Base-by-base conservation (phyloP, 441 rosid species). In the Erodium trifolium region DNA sequence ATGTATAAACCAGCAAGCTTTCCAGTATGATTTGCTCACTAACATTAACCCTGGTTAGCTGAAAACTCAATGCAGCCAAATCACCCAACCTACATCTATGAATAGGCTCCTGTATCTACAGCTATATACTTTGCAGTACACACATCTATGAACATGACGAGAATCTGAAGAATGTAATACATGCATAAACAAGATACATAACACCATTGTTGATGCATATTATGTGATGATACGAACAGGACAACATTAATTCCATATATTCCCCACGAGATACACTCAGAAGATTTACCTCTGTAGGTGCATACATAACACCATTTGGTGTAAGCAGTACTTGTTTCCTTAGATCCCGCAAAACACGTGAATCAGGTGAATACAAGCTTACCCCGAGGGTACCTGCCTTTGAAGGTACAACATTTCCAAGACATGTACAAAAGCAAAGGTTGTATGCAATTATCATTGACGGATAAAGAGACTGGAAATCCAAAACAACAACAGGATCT, bases 401-500 rank as follows among this genome's bases (percentile, higher is more conserved):
- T 63, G 87, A 78, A 80, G 84, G 84, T 65, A 78, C 77, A 76
- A 86, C 82, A 82, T 86, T 92, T 68, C 99, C 99, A 12, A 95
- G 95, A 81, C 97, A 92, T 5, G 99, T 95, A 71, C 88, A 85
- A 80, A 84, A 95, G 84, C 99, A 95, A 75, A 95, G 94, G 74
- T 95, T 92, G 80, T 95, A 92, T 71, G 93, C 98, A 68, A 95
- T 95, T 77, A 95, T 86, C 96, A 95, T 90, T 45, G 99, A 95
- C 72, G 99, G 99, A 83, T 95, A 92, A 68, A 95, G 97, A 75
- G 99, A 92, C 76, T 95, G 99, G 78, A 95, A 95, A 79, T 95
- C 99, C 88, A 92, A 84, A 80, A 95, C 97, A 68, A 95, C 82
- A 71, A 95, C 95, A 68, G 99, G 99, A 76, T 90, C 99, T 51